Percentiles rank a stretch among this genome's conserved stretches.
Evolutionary conservation across 2,329 filamentous ascomycete species (phyloP).

Genomic region (Colletotrichum sp.): DNA sequence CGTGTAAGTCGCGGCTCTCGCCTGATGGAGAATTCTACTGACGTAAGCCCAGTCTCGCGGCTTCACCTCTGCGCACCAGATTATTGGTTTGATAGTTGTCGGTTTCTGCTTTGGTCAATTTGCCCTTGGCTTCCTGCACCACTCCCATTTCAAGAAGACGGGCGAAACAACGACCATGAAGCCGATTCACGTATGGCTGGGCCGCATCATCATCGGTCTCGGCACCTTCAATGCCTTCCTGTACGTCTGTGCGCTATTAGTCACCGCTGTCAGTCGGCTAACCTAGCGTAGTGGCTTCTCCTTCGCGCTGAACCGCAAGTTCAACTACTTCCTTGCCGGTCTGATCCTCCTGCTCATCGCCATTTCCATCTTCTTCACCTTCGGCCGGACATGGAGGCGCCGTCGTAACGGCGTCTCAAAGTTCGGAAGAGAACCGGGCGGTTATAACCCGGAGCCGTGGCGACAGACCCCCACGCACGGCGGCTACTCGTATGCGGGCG

Average conservation of each 20-base stretch:
- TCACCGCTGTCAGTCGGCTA: neutral
- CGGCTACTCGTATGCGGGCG: slow-evolving; percentile 6
- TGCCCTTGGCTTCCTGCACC: slow-evolving; percentile 59
- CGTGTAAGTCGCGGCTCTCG: slow-evolving; percentile 47
- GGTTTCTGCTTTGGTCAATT: slow-evolving; percentile 58
- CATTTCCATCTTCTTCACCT: slow-evolving; percentile 39
- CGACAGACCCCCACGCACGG: slow-evolving; percentile 2
- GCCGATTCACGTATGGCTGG: slow-evolving; percentile 62
- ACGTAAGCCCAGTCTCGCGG: slow-evolving; percentile 47
- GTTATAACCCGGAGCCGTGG: slow-evolving; percentile 22
- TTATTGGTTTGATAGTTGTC: slow-evolving; percentile 62
- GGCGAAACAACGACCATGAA: slow-evolving; percentile 54
- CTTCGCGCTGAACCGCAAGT: slow-evolving; percentile 55
- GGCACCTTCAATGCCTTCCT: slow-evolving; percentile 63
- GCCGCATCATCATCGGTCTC: slow-evolving; percentile 56
- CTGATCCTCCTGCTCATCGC: slow-evolving; percentile 46
- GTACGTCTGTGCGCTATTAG: slow-evolving; percentile 38
- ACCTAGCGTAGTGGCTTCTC: slow-evolving; percentile 55
- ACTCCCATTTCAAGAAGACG: slow-evolving; percentile 57
- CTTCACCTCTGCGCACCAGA: slow-evolving; percentile 60
- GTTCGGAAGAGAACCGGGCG: slow-evolving; percentile 9
- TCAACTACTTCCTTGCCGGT: slow-evolving; percentile 52
- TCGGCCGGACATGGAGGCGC: slow-evolving; percentile 30
- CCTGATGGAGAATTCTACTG: neutral
- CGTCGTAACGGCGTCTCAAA: neutral